These are phyloP conservation scores for Lycium barbarum DNA, from an alignment of 257 asterid species.

Conservation along the genomic window DNA sequence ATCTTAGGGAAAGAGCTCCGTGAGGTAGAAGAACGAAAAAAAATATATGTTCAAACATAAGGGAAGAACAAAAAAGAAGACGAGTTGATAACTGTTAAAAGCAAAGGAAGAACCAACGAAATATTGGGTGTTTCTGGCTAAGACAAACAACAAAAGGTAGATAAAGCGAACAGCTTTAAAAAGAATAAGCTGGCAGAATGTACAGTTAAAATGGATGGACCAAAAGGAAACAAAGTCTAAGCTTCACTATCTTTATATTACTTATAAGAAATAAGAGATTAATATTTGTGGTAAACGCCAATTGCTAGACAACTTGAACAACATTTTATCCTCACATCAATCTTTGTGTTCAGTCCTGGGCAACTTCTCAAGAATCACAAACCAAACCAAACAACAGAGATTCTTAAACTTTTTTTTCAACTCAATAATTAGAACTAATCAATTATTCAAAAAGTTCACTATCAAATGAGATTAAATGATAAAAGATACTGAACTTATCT, in stretches of 20 bases:
- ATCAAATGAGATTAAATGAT: conserved; percentile 12
- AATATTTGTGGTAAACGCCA: neutral
- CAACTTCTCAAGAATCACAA: conserved; percentile 25
- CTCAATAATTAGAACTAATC: neutral
- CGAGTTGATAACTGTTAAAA: neutral
- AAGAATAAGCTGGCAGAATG: neutral
- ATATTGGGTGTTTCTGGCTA: neutral
- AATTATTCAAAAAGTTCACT: neutral
- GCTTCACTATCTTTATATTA: neutral
- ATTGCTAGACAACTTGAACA: neutral
- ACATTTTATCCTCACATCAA: neutral
- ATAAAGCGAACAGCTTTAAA: neutral
- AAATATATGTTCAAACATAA: neutral
- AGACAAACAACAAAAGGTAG: neutral
- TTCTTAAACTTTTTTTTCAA: neutral
- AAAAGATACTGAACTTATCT: neutral
- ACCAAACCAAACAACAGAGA: conserved; percentile 11
- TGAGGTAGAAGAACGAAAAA: neutral
- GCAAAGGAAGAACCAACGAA: neutral
- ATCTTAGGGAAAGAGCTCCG: neutral
- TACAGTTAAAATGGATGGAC: neutral
- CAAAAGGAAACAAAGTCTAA: neutral
- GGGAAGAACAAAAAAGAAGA: neutral
- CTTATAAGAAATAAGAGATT: neutral
- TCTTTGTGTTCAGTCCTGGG: neutral